Percentiles rank a stretch among this genome's conserved stretches.
Conservation (phyloP, 2,329 filamentous ascomycete species). For the Karstenula rhodostoma region DNA sequence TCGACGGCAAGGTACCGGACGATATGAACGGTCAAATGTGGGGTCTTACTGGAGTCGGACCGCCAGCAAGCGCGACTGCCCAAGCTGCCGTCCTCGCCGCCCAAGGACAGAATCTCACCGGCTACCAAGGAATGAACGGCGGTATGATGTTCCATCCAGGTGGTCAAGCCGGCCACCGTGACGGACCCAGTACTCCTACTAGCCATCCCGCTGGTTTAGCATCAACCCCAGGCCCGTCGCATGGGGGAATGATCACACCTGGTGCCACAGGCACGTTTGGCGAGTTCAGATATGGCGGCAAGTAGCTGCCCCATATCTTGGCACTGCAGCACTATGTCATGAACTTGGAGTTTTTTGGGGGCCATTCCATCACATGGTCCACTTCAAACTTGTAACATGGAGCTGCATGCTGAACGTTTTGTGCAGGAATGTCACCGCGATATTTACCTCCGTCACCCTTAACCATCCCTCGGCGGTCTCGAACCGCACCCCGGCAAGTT, state of each 20-base stretch:
- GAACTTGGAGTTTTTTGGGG: slow-evolving; percentile 13
- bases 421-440: background rate
- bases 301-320: slow-evolving; percentile 27
- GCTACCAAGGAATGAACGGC: slow-evolving; percentile 47
- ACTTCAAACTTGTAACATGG: background rate
- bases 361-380: background rate
- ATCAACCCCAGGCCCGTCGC: slow-evolving; percentile 63
- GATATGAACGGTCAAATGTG: slow-evolving; percentile 90
- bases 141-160: slow-evolving; percentile 52
- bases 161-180: slow-evolving; percentile 48
- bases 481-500: background rate
- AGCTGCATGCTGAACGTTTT: background rate
- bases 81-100: slow-evolving; percentile 54
- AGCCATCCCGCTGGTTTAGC: slow-evolving; percentile 62
- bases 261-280: slow-evolving; percentile 81
- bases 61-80: slow-evolving; percentile 65
- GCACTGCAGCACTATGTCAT: slow-evolving; percentile 11
- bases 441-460: background rate
- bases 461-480: background rate
- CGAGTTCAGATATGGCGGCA: slow-evolving; percentile 62
- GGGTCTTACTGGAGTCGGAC: slow-evolving; percentile 75
- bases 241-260: slow-evolving; percentile 73
- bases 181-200: slow-evolving; percentile 73
- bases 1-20: slow-evolving; percentile 79
- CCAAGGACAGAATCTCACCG: slow-evolving; percentile 45